A percentile compares a stretch with the other conserved stretches of the same genome.
phyloP scores from a whole-genome alignment of 2,329 filamentous ascomycete species.

The Neocucurbitaria cava region DNA sequence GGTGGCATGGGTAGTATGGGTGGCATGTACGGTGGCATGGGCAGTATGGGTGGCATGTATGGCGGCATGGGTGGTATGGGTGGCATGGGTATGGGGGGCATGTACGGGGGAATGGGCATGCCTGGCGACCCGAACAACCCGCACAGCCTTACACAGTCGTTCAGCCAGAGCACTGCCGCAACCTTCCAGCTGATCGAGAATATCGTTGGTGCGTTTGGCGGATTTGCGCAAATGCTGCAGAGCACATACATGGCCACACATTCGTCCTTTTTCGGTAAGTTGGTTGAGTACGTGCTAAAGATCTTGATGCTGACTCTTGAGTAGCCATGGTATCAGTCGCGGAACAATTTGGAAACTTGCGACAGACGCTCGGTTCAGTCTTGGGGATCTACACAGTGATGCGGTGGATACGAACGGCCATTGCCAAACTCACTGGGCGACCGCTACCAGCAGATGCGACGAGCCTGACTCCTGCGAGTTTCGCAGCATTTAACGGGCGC shows the following conservation, averaged over 20 bases:
- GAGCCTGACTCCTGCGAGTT: slow-evolving; percentile 86
- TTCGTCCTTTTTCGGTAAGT: slow-evolving; percentile 94
- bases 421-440: slow-evolving; percentile 91
- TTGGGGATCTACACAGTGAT: slow-evolving; percentile 95
- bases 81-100: slow-evolving; percentile 43
- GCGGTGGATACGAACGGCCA: slow-evolving; percentile 89
- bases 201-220: slow-evolving; percentile 93
- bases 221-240: slow-evolving; percentile 98
- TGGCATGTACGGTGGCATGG: slow-evolving; percentile 55
- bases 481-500: slow-evolving; percentile 83
- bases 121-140: slow-evolving; percentile 78
- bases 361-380: slow-evolving; percentile 90
- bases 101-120: slow-evolving; percentile 49
- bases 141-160: slow-evolving; percentile 92
- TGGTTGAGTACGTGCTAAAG: neutral
- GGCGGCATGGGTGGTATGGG: slow-evolving; percentile 53
- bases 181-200: slow-evolving; percentile 99
- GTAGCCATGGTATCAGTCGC: slow-evolving; percentile 94
- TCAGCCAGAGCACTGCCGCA: slow-evolving; percentile 91
- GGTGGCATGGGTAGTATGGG: slow-evolving; percentile 52
- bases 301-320: slow-evolving; percentile 17
- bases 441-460: slow-evolving; percentile 87
- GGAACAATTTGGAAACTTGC: slow-evolving; percentile 92
- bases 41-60: slow-evolving; percentile 56
- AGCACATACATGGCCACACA: slow-evolving; percentile 99